phyloP scores from a whole-genome alignment of 2,329 filamentous ascomycete genomes.

The Amauroascus verrucosus region DNA sequence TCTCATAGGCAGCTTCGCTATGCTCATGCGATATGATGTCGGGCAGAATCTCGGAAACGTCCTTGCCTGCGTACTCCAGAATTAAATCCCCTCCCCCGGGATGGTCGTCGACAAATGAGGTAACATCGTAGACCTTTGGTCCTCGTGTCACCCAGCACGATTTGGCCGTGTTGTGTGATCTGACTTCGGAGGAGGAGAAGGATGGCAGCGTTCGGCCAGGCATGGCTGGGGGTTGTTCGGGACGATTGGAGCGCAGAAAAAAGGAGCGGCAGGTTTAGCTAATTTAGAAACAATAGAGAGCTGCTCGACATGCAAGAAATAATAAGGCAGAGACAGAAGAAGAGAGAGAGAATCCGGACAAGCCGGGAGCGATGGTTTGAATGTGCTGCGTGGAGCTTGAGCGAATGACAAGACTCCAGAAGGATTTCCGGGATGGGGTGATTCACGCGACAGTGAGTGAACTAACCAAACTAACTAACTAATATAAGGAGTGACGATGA shows the following conservation, averaged over 20 bases:
- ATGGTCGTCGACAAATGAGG: conserved; percentile 79
- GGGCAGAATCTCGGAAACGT: conserved; percentile 70
- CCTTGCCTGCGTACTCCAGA: conserved; percentile 79
- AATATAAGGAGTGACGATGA: too few relatives aligned
- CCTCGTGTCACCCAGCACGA: conserved; percentile 92
- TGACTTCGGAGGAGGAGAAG: conserved; percentile 69
- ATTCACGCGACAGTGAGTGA: not conserved
- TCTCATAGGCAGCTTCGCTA: conserved; percentile 88
- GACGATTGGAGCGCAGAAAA: not conserved
- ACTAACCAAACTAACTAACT: not conserved
- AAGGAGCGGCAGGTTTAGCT: not conserved
- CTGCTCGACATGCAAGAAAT: conserved; percentile 5
- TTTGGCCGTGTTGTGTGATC: conserved; percentile 63
- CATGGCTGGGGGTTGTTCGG: conserved; percentile 42
- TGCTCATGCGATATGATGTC: conserved; percentile 76
- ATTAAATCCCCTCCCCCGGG: conserved; percentile 84
- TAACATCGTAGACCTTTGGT: conserved; percentile 87
- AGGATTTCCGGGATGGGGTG: conserved; percentile 4
- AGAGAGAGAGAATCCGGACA: conserved; percentile 5
- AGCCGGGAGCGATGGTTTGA: conserved; percentile 7
- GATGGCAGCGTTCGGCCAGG: conserved; percentile 72
- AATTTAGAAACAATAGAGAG: conserved; percentile 1
- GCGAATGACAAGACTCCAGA: not conserved
- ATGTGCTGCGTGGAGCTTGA: not conserved
- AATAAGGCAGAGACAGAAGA: too few relatives aligned